A percentile compares a stretch with the other conserved stretches of the same genome.
These are phyloP conservation scores for Flaveria brownii DNA, from an alignment of 129 eudicot genomes.

Conservation along the genomic window DNA sequence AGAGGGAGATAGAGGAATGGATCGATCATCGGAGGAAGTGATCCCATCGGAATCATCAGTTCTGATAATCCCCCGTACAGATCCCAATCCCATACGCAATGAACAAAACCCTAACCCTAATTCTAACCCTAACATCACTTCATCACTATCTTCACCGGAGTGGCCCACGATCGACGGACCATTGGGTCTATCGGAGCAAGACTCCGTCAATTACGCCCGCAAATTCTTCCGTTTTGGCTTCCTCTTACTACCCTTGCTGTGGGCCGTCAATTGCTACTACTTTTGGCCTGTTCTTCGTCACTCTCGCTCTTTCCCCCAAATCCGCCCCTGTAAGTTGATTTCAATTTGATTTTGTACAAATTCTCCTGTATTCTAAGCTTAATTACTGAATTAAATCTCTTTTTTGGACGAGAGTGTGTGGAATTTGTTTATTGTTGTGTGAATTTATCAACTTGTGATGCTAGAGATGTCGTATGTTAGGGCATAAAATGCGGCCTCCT, in stretches of 20 bases:
- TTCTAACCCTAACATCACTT: constrained; percentile 17
- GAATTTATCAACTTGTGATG: neutral
- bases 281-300: constrained; percentile 93
- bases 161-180: constrained; percentile 97
- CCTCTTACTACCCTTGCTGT: constrained; percentile 66
- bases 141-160: constrained; percentile 25
- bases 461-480: constrained; percentile 6
- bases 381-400: neutral
- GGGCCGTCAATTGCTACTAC: constrained; percentile 94
- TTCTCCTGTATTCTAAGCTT: constrained; percentile 10
- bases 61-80: constrained; percentile 27
- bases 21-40: constrained; percentile 31
- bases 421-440: neutral
- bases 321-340: constrained; percentile 72
- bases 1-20: constrained; percentile 32
- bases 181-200: constrained; percentile 73
- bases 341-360: neutral
- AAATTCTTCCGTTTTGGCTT: constrained; percentile 76
- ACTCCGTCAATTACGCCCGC: constrained; percentile 62
- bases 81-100: neutral
- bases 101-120: neutral
- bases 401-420: neutral
- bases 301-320: constrained; percentile 57
- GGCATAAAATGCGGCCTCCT: neutral
- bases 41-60: constrained; percentile 33